These are phyloP conservation scores for Apiotrichum veenhuisii DNA, from an alignment of 1,284 basidiomycete species.

Conservation along the genomic window DNA sequence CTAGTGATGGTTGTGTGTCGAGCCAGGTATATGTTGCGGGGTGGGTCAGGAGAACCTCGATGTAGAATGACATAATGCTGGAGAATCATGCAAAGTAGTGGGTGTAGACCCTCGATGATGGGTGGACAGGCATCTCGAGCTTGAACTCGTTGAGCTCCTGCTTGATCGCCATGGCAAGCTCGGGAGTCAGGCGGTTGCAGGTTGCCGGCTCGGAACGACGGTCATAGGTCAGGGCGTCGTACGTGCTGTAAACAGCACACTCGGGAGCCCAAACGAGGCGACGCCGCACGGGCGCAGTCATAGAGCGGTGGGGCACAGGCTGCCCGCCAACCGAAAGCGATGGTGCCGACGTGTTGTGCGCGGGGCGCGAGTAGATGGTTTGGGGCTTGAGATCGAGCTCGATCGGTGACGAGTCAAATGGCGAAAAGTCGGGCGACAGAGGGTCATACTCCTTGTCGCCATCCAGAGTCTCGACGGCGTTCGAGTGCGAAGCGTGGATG, in stretches of 20 bases:
- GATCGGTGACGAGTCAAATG: constrained; percentile 34
- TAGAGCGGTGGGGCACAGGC: constrained; percentile 20
- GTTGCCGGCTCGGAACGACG: constrained; percentile 92
- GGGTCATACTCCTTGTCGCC: constrained; percentile 42
- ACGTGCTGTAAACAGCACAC: constrained; percentile 91
- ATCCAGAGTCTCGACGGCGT: neutral
- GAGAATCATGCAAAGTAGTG: constrained; percentile 58
- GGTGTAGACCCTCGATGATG: constrained; percentile 74
- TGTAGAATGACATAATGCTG: constrained; percentile 2
- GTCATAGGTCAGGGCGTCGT: constrained; percentile 86
- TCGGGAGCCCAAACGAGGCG: constrained; percentile 83
- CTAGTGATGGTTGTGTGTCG: neutral
- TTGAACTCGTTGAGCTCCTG: constrained; percentile 94
- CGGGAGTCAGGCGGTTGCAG: constrained; percentile 91
- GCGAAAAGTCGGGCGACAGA: constrained; percentile 59
- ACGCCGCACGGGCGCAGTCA: constrained; percentile 53
- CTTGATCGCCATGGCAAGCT: constrained; percentile 91
- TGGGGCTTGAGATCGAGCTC: constrained; percentile 16
- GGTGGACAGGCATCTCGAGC: constrained; percentile 98
- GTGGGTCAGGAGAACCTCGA: neutral
- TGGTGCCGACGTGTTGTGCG: constrained; percentile 66
- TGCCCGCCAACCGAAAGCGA: constrained; percentile 63
- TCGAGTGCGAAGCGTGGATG: constrained; percentile 56
- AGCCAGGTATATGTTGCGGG: neutral
- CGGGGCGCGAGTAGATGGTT: constrained; percentile 24